A percentile compares a stretch with the other conserved stretches of the same genome.
phyloP scores from a whole-genome alignment of 768 basidiomycete genomes.

The Leccinum olivaceopallidum region DNA sequence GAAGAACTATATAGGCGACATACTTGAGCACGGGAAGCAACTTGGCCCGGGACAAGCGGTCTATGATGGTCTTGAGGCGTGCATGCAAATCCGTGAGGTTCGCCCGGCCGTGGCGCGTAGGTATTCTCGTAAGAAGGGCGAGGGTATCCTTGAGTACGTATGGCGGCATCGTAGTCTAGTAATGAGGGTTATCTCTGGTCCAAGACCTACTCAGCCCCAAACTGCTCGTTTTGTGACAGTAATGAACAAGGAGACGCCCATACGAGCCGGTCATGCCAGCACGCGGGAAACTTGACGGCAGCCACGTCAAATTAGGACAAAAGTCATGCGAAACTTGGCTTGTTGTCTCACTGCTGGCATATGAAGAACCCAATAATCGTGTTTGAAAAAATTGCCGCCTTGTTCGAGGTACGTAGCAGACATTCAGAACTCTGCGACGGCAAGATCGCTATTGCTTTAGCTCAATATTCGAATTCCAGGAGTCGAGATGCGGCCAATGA shows the following conservation, averaged over 20 bases:
- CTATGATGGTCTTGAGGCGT: slow-evolving; percentile 7
- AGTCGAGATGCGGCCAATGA: no score
- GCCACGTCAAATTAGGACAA: not conserved
- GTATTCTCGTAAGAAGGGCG: slow-evolving; percentile 18
- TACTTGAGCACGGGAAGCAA: slow-evolving; percentile 21
- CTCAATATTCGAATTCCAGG: no score
- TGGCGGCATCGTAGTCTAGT: slow-evolving; percentile 11
- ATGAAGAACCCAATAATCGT: no score
- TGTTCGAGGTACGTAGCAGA: no score
- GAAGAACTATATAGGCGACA: slow-evolving; percentile 40
- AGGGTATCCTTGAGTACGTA: slow-evolving; percentile 4
- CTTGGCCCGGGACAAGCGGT: slow-evolving; percentile 4
- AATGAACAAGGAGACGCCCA: not conserved
- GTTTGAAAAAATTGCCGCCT: no score
- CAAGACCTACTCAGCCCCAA: not conserved
- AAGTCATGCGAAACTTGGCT: no score
- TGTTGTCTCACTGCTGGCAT: no score
- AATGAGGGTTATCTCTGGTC: not conserved
- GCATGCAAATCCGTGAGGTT: slow-evolving; percentile 2
- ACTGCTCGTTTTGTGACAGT: not conserved
- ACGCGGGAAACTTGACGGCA: not conserved
- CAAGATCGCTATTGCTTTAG: no score
- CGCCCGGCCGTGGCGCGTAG: slow-evolving; percentile 1
- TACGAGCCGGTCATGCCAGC: no score
- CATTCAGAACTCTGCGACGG: no score